Base-by-base conservation (phyloP, 257 asterid genomes). In the Verbena officinalis region DNA sequence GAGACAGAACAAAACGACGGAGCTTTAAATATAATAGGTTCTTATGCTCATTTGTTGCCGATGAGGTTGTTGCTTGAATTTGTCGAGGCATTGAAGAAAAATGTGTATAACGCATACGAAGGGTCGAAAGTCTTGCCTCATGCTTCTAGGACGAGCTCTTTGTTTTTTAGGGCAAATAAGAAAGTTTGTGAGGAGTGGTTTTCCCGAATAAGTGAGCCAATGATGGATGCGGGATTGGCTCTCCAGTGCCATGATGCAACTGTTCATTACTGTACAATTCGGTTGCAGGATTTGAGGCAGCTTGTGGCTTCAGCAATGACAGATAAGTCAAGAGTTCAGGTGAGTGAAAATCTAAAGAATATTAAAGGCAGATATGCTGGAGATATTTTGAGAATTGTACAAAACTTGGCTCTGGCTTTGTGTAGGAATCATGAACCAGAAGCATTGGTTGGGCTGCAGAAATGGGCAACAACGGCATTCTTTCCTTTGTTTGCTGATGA, bases 181-280 rank as follows among this genome's bases (percentile, higher is more conserved):
- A 94, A 90, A 79, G 99, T 94, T 40, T 94, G 96, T 5, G 99
- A 87, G 82, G 99, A 94, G 83, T 94, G 99, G 99, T 94, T 94
- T 78, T 90, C 99, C 72, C 88, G 99, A 77, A 94, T 94, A 67
- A 86, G 84, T 75, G 99, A 94, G 82, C 99, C 97, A 59, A 94
- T 94, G 97, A 84, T 94, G 97, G 91, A 88, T 77, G 99, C 99
- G 75, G 99, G 99, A 68, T 61, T 84, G 75, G 89, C 95, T 3
- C 87, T 94, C 64, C 96, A 90, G 74, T 90, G 95, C 69, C 94
- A 90, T 71, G 88, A 86, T 82, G 90, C 95, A 62, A 83, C 95
- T 27, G 72, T 90, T 75, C 94, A 88, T 62, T 90, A 94, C 67
- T 86, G 95, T 67, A 65, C 84, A n/a, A 49, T 84, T 56, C 87